Conservation (phyloP, 2,329 filamentous ascomycete species). For the Thelonectria rubi region DNA sequence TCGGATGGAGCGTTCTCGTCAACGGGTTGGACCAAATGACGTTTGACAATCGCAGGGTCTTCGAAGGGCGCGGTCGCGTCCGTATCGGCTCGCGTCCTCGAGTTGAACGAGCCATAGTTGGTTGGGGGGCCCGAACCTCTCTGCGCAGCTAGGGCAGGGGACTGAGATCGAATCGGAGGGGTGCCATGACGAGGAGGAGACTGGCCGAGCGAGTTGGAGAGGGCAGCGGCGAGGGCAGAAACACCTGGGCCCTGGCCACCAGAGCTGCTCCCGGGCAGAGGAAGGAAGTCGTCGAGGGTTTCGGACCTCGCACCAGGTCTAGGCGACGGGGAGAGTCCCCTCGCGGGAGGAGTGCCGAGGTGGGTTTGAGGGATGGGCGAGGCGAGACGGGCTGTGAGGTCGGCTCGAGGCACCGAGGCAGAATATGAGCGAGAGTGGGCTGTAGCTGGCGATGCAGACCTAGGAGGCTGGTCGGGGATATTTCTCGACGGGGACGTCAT, state of each 20-base stretch:
- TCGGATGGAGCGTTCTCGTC: slow-evolving; percentile 59
- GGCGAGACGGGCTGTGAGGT: slow-evolving; percentile 69
- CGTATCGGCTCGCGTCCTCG: slow-evolving; percentile 64
- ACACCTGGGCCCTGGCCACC: slow-evolving; percentile 80
- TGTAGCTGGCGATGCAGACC: slow-evolving; percentile 59
- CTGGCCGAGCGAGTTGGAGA: slow-evolving; percentile 77
- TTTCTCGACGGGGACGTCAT: slow-evolving; percentile 53
- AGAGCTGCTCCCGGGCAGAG: slow-evolving; percentile 71
- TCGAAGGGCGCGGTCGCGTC: slow-evolving; percentile 70
- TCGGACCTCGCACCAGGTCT: slow-evolving; percentile 33
- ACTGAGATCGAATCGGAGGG: slow-evolving; percentile 56
- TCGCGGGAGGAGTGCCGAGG: slow-evolving; percentile 49
- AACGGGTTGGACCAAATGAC: slow-evolving; percentile 81
- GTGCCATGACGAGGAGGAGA: slow-evolving; percentile 77
- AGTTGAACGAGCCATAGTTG: slow-evolving; percentile 88
- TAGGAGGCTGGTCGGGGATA: slow-evolving; percentile 49
- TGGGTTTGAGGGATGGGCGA: slow-evolving; percentile 60
- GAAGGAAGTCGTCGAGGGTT: slow-evolving; percentile 59
- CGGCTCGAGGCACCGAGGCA: slow-evolving; percentile 65
- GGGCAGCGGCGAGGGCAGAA: slow-evolving; percentile 87
- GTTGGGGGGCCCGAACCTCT: slow-evolving; percentile 64
- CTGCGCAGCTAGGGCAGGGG: slow-evolving; percentile 50
- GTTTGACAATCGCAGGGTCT: slow-evolving; percentile 88
- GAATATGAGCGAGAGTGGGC: slow-evolving; percentile 57
- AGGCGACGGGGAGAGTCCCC: slow-evolving; percentile 46